Evolutionary conservation across 805 yeast genomes (phyloP), one percentile per base, ranked within the genome.

Genomic region (Maudiozyma turicensis): DNA sequence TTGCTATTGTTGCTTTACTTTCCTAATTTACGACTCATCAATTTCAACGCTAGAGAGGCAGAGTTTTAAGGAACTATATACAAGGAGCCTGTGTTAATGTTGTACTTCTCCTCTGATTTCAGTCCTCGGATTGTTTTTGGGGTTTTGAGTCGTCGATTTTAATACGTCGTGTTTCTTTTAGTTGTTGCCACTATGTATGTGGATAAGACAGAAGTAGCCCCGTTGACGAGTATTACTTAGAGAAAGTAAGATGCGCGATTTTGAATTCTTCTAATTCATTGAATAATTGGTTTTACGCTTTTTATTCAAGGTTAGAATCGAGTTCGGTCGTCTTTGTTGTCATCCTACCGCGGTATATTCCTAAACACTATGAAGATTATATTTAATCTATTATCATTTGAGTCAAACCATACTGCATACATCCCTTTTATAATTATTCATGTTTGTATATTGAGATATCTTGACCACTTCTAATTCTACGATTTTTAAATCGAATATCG

Each of bases 361-460:
- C 98, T 91, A 85, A 77, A 88, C 96, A 81, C 91, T 90, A 84
- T 95, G 95, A 76, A 85, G 80, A 86, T 84, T 81, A 85, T 66
- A 75, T 78, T 28, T 72, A 93, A 81, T 95, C 81, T 63, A 76
- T 91, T 80, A 82, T 84, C 95, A 93, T 81, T 87, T 86, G 96
- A 91, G 98, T 89, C 86, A 86, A 90, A 90, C 98, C 98, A 90
- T 91, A 95, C 88, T 82, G 97, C 95, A 74, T 68, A 91, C 97
- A 91, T 82, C 60, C 65, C 30, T 35, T 20, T 20, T 20, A 20
- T 20, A 20, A 20, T 20, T 20, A 20, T 20, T 3, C 26, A 20
- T 20, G 26, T 20, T 20, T 20, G 4, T 20, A 20, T 20, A 20
- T 20, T 20, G 26, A 20, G 4, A 20, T 20, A 20, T 20, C 26